Base-by-base conservation (phyloP, 2,329 filamentous ascomycete species). In the Ceratocystis albifundus region DNA sequence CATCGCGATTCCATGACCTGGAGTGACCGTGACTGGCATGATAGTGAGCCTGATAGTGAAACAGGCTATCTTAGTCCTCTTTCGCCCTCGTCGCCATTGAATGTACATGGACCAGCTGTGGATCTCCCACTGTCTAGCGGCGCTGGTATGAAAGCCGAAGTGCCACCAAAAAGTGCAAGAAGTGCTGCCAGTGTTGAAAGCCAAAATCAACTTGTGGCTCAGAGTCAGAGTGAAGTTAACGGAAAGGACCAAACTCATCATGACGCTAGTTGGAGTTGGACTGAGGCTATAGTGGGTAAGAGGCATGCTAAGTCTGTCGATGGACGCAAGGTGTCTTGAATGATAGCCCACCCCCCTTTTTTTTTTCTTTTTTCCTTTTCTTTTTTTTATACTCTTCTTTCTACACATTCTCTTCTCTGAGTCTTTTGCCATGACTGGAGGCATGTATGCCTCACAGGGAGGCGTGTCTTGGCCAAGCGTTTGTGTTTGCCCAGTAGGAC, bases 1-100 rank as follows among this genome's bases (percentile, higher is more conserved):
- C 70, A 77, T 44, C 70, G 72, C 28, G 85, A 87, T 70, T 86
- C 83, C 2, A 77, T 81, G 65, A 80, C 79, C 3, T 89, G 86
- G 87, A 87, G 83, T 72, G 86, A 88, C 62, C 77, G 80, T 10
- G 84, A 88, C 72, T 86, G 84, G 77, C 77, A 77, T 8, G 83
- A 86, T 69, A 84, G 76, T 66, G 78, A 75, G 50, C 75, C 77
- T 55, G 78, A 80, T 67, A 80, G 75, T 71, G 79, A 77, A 64
- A 68, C 67, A 62, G 74, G 67, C 25, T 61, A 61, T n/a, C 25
- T 68, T 44, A 68, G 67, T 15, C 67, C 67, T 8, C 62, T 53
- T 10, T 48, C 61, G 69, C 61, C 41, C 12, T 45, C 57, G 59
- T 62, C 44, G 6, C 48, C 53, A 48, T 22, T 44, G 22, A 25